Evolutionary conservation across 805 yeast species (phyloP), one percentile per base, ranked within the genome.

Genomic region (Yarrowia osloensis): DNA sequence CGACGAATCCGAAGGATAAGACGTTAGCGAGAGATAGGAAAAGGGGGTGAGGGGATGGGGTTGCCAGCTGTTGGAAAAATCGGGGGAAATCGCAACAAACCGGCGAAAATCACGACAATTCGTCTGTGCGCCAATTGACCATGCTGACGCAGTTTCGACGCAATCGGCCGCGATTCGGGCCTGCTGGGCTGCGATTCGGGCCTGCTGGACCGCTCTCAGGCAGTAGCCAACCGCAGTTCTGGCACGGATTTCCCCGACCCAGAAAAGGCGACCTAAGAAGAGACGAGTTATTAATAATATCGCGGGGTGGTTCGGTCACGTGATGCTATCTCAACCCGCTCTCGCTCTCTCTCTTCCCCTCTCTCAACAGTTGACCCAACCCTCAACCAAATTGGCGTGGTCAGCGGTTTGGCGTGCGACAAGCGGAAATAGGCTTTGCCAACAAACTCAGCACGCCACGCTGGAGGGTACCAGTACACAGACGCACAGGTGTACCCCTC

Each of bases 1-100:
- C 61, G 61, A 54, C 61, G 31, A 37, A 35, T 17, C 24, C 61
- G 61, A 54, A 54, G 44, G 44, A 54, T 54, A 54, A 54, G 61
- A 54, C 61, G 61, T 37, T n/a, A 13, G 44, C 61, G 61, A 54
- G 29, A 24, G 46, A 40, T 21, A 21, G 26, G 17, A 21, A 17
- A 37, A n/a, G n/a, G 21, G 42, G 46, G 46, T n/a, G 15, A 2
- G 3, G 9, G 15, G 15, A n/a, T n/a, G n/a, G n/a, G n/a, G n/a
- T n/a, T n/a, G n/a, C n/a, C n/a, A n/a, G n/a, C n/a, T n/a, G n/a
- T n/a, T n/a, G 1, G 8, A 15, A 24, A 44, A 44, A 24, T 24
- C 29, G 12, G 12, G 3, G 26, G 12, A 42, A 42, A 42, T 22
- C 46, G 26, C 17, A 22, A n/a, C 11, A 42, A 42, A 40, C 15